Percentiles rank a stretch among this genome's conserved stretches.
Conservation (phyloP, 1,139 yeast genomes). For the Suhomyces guaymorum region DNA sequence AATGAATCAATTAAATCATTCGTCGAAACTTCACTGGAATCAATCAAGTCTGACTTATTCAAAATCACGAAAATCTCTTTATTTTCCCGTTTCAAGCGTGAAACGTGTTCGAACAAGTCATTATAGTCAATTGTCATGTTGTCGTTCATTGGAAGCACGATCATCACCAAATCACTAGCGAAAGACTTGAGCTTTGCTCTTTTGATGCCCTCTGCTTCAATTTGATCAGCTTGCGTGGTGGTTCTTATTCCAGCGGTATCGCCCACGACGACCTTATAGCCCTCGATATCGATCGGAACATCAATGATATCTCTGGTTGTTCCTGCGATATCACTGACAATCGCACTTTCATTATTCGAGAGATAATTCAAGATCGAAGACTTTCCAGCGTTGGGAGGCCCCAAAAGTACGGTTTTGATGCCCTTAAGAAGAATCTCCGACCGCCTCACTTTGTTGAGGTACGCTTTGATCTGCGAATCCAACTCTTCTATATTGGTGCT, state of each 20-base stretch:
- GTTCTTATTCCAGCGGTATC: constrained; percentile 93
- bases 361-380: constrained; percentile 76
- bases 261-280: constrained; percentile 79
- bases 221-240: constrained; percentile 47
- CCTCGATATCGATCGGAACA: constrained; percentile 76
- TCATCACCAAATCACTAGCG: constrained; percentile 60
- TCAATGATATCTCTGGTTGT: constrained; percentile 91
- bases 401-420: constrained; percentile 69
- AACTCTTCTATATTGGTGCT: constrained; percentile 42
- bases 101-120: constrained; percentile 38
- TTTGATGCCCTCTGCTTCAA: constrained; percentile 82
- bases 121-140: constrained; percentile 18
- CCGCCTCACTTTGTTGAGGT: constrained; percentile 52
- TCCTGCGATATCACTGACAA: constrained; percentile 90
- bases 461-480: constrained; percentile 45
- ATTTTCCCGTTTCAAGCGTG: constrained; percentile 25
- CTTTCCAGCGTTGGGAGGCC: constrained; percentile 97
- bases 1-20: constrained; percentile 21
- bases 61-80: constrained; percentile 47
- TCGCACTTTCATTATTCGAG: constrained; percentile 82
- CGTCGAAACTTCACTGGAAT: constrained; percentile 10
- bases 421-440: constrained; percentile 75
- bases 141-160: constrained; percentile 48
- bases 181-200: constrained; percentile 64
- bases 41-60: constrained; percentile 63